Evolutionary conservation across 371 early-diverging fungal species (phyloP).

Genomic region (Mucor plumbeus): DNA sequence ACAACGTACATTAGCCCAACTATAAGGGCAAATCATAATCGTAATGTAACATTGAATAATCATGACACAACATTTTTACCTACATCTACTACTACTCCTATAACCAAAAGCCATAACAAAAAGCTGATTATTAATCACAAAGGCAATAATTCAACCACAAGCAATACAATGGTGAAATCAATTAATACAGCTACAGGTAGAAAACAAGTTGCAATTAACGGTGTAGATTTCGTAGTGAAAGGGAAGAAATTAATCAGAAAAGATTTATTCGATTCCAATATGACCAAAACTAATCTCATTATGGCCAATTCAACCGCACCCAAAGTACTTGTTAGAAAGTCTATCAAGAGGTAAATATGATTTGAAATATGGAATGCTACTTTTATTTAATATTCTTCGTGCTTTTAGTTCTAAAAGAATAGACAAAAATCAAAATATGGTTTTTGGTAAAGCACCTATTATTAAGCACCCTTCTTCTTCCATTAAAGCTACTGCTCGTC

Average conservation of each 20-base stretch:
- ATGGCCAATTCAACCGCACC: constrained; percentile 15
- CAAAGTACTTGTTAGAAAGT: constrained; percentile 21
- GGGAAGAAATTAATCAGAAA: constrained; percentile 49
- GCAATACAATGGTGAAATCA: constrained; percentile 14
- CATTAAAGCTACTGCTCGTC: not conserved
- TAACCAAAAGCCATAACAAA: constrained; percentile 21
- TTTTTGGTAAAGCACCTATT: constrained; percentile 21
- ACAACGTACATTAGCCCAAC: not conserved
- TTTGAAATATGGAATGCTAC: not conserved
- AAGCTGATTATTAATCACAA: constrained; percentile 22
- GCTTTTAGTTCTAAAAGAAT: not conserved
- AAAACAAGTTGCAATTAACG: constrained; percentile 45
- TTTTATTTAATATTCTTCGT: not conserved
- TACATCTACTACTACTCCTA: not conserved
- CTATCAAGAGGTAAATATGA: constrained; percentile 26
- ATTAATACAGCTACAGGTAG: constrained; percentile 29
- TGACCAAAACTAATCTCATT: constrained; percentile 13
- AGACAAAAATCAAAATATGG: constrained; percentile 32
- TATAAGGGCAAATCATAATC: not conserved
- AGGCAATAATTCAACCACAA: constrained; percentile 4
- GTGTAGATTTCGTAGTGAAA: constrained; percentile 52
- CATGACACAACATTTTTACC: not conserved
- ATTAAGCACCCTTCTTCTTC: constrained; percentile 12
- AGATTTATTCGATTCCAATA: constrained; percentile 29
- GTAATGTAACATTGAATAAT: not conserved